Evolutionary conservation across 176 grass and related monocot species (phyloP).

Genomic region (Triticum dicoccoides): DNA sequence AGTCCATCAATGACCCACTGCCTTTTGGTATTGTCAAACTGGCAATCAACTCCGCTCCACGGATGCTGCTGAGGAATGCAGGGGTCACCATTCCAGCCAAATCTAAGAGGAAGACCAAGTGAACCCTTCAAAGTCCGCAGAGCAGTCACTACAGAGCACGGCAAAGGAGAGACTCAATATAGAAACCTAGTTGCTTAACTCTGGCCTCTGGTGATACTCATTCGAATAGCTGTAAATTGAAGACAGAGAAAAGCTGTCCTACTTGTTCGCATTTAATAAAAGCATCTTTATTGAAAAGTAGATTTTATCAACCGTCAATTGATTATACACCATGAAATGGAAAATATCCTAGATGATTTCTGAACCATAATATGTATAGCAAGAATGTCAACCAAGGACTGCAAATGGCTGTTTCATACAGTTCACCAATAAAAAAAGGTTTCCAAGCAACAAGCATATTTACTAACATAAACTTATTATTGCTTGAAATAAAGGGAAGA

Average conservation of each 20-base stretch:
- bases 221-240: neutral
- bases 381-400: neutral
- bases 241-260: neutral
- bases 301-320: slow-evolving; percentile 10
- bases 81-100: slow-evolving; percentile 96
- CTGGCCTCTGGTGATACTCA: neutral
- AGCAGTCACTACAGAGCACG: slow-evolving; percentile 52
- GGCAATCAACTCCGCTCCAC: slow-evolving; percentile 94
- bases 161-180: slow-evolving; percentile 22
- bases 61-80: slow-evolving; percentile 97
- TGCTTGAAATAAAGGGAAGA: slow-evolving; percentile 7
- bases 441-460: neutral
- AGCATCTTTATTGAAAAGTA: neutral
- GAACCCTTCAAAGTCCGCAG: slow-evolving; percentile 63
- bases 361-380: neutral
- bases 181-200: slow-evolving; percentile 19
- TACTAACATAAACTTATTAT: slow-evolving; percentile 8
- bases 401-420: neutral
- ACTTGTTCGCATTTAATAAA: slow-evolving; percentile 1
- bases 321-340: neutral
- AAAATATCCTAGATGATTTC: neutral
- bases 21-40: slow-evolving; percentile 59
- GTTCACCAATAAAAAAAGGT: neutral
- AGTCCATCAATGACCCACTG: slow-evolving; percentile 89
- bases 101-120: slow-evolving; percentile 82